Evolutionary conservation across 1,139 yeast genomes (phyloP).

Genomic region (Scheffersomyces quercinus): DNA sequence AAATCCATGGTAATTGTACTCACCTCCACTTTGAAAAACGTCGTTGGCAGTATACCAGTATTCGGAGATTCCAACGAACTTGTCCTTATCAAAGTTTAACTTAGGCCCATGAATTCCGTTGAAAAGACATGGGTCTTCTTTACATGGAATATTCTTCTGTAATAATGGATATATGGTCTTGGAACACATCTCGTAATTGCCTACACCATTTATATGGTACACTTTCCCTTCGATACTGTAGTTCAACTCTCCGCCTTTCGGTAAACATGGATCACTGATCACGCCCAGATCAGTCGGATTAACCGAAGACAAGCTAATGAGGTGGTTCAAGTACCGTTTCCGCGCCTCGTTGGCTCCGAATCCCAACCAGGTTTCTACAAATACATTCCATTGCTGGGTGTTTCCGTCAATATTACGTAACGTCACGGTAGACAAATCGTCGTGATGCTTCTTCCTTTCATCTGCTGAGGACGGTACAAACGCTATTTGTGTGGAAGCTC

Average conservation of each 20-base stretch:
- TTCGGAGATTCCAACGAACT: slow-evolving; percentile 77
- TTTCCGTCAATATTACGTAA: slow-evolving; percentile 63
- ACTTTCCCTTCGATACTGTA: slow-evolving; percentile 43
- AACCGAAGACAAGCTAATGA: slow-evolving; percentile 33
- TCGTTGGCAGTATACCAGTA: slow-evolving; percentile 88
- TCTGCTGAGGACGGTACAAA: slow-evolving; percentile 62
- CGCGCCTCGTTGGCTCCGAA: slow-evolving; percentile 85
- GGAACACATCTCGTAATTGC: slow-evolving; percentile 67
- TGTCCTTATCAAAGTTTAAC: slow-evolving; percentile 67
- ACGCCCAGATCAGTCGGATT: slow-evolving; percentile 6
- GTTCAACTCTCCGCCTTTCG: slow-evolving; percentile 50
- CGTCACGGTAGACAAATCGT: slow-evolving; percentile 60
- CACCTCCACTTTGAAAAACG: slow-evolving; percentile 75
- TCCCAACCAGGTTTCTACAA: slow-evolving; percentile 82
- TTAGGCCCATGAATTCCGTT: slow-evolving; percentile 81
- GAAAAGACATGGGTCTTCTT: slow-evolving; percentile 71
- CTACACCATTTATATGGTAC: slow-evolving; percentile 61
- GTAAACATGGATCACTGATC: slow-evolving; percentile 73
- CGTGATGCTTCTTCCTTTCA: slow-evolving; percentile 57
- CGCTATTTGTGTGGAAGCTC: slow-evolving; percentile 81
- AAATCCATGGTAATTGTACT: slow-evolving; percentile 62
- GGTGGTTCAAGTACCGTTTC: slow-evolving; percentile 57
- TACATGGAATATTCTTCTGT: slow-evolving; percentile 71
- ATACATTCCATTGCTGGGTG: slow-evolving; percentile 65
- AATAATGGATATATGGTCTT: slow-evolving; percentile 69